Conservation (phyloP, 306 rosid species). For the Inga laurina region DNA sequence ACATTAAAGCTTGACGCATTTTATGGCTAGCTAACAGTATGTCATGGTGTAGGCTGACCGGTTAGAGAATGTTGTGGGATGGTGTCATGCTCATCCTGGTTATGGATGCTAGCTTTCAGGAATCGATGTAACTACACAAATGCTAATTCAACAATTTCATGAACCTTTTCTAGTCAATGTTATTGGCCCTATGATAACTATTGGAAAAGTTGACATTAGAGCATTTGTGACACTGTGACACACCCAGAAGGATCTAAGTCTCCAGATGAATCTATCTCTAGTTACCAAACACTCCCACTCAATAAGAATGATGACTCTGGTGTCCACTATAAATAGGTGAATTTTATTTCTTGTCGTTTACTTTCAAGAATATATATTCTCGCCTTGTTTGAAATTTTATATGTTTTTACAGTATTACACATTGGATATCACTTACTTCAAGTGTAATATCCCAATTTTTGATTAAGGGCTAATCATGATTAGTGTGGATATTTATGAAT, state of each 20-base stretch:
- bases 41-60: slow-evolving; percentile 69
- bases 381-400: slow-evolving; percentile 25
- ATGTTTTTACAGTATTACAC: slow-evolving; percentile 81
- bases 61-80: slow-evolving; percentile 91
- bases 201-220: slow-evolving; percentile 98
- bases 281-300: slow-evolving; percentile 93
- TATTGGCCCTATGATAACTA: slow-evolving; percentile 90
- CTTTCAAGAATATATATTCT: background rate
- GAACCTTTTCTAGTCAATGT: slow-evolving; percentile 95
- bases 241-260: slow-evolving; percentile 95
- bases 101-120: slow-evolving; percentile 99
- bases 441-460: too few species aligned
- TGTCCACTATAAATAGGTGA: slow-evolving; percentile 97
- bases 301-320: slow-evolving; percentile 98
- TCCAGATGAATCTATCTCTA: slow-evolving; percentile 88
- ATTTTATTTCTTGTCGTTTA: slow-evolving; percentile 7
- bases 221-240: slow-evolving; percentile 96
- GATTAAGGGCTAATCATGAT: too few species aligned
- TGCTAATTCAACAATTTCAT: slow-evolving; percentile 90
- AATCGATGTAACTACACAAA: slow-evolving; percentile 92
- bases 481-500: too few species aligned
- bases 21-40: slow-evolving; percentile 6
- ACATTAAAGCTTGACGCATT: background rate
- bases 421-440: slow-evolving; percentile 92
- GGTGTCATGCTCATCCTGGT: slow-evolving; percentile 99